Base-by-base conservation (phyloP, 306 rosid species). In the Canavalia ensiformis region DNA sequence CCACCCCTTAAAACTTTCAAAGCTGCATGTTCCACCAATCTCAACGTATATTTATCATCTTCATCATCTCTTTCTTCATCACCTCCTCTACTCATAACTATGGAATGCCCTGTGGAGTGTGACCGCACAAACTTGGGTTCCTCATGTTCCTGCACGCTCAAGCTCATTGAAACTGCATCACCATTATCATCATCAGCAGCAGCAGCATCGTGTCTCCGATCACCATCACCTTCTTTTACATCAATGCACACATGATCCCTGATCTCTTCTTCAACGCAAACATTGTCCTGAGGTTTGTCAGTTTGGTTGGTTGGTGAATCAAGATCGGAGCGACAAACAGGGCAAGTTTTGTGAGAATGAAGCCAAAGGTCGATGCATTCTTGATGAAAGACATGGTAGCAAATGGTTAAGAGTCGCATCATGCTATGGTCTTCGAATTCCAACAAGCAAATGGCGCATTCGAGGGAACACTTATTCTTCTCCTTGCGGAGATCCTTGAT, bases 361-460 rank as follows among this genome's bases (percentile, higher is more conserved):
- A 92, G 97, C 97, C 97, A 92, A 1, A 87, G 72, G 28, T 91
- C 97, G 18, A 92, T 88, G 68, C 97, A 92, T 4, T 91, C 92
- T 45, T 87, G 89, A 8, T 92, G 95, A 54, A 92, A 92, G 3
- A 92, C 92, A 65, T 92, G 97, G 79, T 46, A 82, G 28, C 95
- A 92, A 11, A 37, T 7, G 2, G 89, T 68, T 29, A 92, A 57
- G 8, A 89, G 68, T 1, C 95, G 86, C 0, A 91, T 86, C 45
- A 84, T 28, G 76, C 91, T 88, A 0, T 89, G 79, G 0, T 91
- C 88, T n/a, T 87, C 94, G 41, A 92, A 92, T 77, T 92, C 95
- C 1, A 86, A 1, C 62, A 92, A 78, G 44, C 97, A 92, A 47
- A 92, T 91, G 0, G 95, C 92, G 2, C 97, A 92, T 80, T 92